Evolutionary conservation across 768 basidiomycete species (phyloP), one percentile per base, ranked within the genome.

Genomic region (Tephrocybe sp.): DNA sequence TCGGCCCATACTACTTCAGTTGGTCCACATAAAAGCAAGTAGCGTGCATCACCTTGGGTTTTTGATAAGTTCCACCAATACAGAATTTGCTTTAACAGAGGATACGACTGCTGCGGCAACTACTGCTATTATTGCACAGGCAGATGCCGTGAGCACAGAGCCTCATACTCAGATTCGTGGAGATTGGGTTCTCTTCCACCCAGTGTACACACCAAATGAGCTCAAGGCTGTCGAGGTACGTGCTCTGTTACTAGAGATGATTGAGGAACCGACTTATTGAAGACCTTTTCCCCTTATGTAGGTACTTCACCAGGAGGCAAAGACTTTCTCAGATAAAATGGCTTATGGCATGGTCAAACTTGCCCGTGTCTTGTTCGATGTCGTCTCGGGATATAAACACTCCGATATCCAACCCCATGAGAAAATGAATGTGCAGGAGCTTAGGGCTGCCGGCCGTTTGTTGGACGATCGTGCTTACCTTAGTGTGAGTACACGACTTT

Each of bases 161-260:
- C 81, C 82, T n/a, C n/a, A n/a, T 2, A 69, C 73, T 2, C 76
- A 74, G 61, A 64, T 82, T 42, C 76, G 72, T 33, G 89, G 89
- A 2, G 88, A 90, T 58, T 97, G 93, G 91, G 91, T 95, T 10
- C 70, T 97, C 1, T 91, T 93, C 63, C 91, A 95, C 62, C 94
- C 94, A 0, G 93, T 95, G 1, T 97, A 97, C 64, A 81, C 88
- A 5, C 64, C 70, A 15, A 80, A 81, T 30, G 91, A 92, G 61
- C 63, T 91, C 42, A 82, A 71, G 55, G 78, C 88, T 12, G 89
- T 91, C 13, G 72, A 88, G 66, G 89, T 87, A 59, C 42, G 68
- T 51, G 9, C 54, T 45, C 38, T 22, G 22, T 49, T 25, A 19
- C 31, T 34, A 15, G 9, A 21, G 15, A 19, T 15, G n/a, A 16